Evolutionary conservation across 1,284 basidiomycete species (phyloP).

Genomic region (Tilletiaria anomala): DNA sequence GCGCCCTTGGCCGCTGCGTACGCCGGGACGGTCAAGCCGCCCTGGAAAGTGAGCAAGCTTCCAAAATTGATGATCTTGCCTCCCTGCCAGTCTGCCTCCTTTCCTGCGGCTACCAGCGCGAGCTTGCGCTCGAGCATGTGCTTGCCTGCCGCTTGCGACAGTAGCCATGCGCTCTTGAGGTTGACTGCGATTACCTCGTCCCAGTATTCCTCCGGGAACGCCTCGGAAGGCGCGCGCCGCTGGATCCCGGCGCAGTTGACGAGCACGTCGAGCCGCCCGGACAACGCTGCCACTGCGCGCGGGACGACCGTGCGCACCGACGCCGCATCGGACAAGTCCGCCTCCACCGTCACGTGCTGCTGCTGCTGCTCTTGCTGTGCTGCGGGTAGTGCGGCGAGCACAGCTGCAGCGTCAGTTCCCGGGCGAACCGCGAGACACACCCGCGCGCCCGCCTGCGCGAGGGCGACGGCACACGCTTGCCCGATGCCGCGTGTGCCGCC

Average conservation of each 20-base stretch:
- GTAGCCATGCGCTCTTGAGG: slow-evolving; percentile 23
- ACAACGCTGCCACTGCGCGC: slow-evolving; percentile 48
- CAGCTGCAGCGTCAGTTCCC: slow-evolving; percentile 4
- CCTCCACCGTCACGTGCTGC: slow-evolving; percentile 50
- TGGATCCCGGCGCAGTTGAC: slow-evolving; percentile 94
- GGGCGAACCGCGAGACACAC: slow-evolving; percentile 52
- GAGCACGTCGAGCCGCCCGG: slow-evolving; percentile 62
- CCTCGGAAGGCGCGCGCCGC: slow-evolving; percentile 42
- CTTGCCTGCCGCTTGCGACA: slow-evolving; percentile 19
- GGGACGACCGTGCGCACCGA: slow-evolving; percentile 54
- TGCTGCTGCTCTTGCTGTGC: slow-evolving; percentile 41
- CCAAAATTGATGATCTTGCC: slow-evolving; percentile 36
- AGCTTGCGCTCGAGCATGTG: slow-evolving; percentile 18
- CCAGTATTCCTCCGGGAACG: slow-evolving; percentile 75
- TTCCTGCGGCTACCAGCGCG: too few species aligned
- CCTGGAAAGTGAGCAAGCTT: slow-evolving; percentile 30
- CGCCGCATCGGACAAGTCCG: slow-evolving; percentile 58
- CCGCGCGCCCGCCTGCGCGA: slow-evolving; percentile 53
- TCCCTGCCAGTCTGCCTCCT: too few species aligned
- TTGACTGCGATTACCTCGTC: slow-evolving; percentile 48
- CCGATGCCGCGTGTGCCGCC: slow-evolving; percentile 30
- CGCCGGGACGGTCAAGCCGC: slow-evolving; percentile 52
- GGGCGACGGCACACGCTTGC: slow-evolving; percentile 42
- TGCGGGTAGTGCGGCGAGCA: slow-evolving; percentile 3
- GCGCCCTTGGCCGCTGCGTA: slow-evolving; percentile 80